A percentile compares a stretch with the other conserved stretches of the same genome.
Conservation (phyloP, 176 grass and related monocot genomes). For the Puccinellia tenuiflora region DNA sequence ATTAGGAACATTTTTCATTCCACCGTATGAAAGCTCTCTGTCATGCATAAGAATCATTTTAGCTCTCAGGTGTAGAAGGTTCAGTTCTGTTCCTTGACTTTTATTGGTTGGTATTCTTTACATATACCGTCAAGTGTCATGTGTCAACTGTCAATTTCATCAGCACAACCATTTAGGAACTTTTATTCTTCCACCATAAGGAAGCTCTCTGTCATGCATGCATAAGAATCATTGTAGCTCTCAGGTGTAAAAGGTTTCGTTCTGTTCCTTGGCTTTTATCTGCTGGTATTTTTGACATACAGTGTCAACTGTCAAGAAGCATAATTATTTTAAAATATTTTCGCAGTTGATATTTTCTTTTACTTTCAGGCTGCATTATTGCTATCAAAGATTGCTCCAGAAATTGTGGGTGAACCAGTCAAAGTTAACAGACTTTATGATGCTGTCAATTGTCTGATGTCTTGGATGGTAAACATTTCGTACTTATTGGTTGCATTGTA, state of each 20-base stretch:
- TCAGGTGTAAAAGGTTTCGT: not conserved
- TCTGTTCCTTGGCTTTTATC: not conserved
- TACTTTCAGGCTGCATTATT: slow-evolving; percentile 50
- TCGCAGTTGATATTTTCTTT: not conserved
- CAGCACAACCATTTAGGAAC: not conserved
- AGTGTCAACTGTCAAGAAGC: not conserved
- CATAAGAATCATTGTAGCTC: not conserved
- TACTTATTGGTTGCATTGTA: not conserved
- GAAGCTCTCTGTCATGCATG: not conserved
- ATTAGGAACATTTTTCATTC: not conserved
- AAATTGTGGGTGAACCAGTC: slow-evolving; percentile 56
- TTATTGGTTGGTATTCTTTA: not conserved
- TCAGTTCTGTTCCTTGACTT: slow-evolving; percentile 3
- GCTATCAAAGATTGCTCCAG: slow-evolving; percentile 73
- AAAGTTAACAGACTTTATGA: slow-evolving; percentile 61
- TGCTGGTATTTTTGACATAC: not conserved
- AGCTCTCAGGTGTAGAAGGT: not conserved
- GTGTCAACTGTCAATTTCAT: not conserved
- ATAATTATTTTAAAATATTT: not conserved
- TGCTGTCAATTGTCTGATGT: slow-evolving; percentile 81
- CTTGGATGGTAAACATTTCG: slow-evolving; percentile 58
- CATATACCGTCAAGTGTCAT: not conserved
- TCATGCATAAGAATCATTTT: not conserved
- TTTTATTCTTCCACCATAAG: not conserved
- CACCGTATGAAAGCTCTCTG: not conserved